Evolutionary conservation across 2,329 filamentous ascomycete genomes (phyloP).

Genomic region (Ophiostoma australiae): DNA sequence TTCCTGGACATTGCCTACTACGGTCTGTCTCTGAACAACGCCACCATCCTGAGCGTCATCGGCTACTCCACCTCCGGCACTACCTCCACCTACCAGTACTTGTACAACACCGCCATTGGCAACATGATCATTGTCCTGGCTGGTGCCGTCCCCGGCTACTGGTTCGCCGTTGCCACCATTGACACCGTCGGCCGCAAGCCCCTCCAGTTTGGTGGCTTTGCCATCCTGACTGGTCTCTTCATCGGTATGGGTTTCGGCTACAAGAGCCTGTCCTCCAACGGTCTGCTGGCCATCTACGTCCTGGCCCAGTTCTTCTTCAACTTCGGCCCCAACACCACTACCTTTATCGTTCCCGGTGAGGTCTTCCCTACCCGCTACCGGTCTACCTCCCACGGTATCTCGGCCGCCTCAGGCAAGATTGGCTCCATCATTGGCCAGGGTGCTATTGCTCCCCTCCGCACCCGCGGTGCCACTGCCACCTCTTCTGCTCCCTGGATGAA

Average conservation of each 20-base stretch:
- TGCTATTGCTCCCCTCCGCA: slow-evolving; percentile 52
- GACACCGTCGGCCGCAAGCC: slow-evolving; percentile 73
- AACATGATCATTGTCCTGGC: slow-evolving; percentile 76
- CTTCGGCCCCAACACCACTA: slow-evolving; percentile 54
- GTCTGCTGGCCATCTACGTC: slow-evolving; percentile 52
- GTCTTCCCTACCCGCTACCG: slow-evolving; percentile 54
- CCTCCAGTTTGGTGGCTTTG: slow-evolving; percentile 64
- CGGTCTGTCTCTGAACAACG: slow-evolving; percentile 70
- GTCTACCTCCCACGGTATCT: slow-evolving; percentile 55
- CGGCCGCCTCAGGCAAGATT: slow-evolving; percentile 51
- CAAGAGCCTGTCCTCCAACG: slow-evolving; percentile 47
- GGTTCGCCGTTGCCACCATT: slow-evolving; percentile 65
- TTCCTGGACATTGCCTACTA: slow-evolving; percentile 61
- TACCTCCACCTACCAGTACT: slow-evolving; percentile 59
- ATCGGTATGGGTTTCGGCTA: slow-evolving; percentile 60
- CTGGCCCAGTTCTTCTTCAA: slow-evolving; percentile 58
- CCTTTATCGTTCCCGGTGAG: slow-evolving; percentile 54
- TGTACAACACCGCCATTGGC: slow-evolving; percentile 70
- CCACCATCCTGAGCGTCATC: slow-evolving; percentile 64
- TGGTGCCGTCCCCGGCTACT: slow-evolving; percentile 77
- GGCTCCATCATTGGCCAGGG: slow-evolving; percentile 55
- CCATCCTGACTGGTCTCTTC: slow-evolving; percentile 57
- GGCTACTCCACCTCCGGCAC: slow-evolving; percentile 57
- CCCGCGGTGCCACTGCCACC: slow-evolving; percentile 38
- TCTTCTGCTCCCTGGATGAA: slow-evolving; percentile 61